Percentiles rank a stretch among this genome's conserved stretches.
These are phyloP conservation scores for Aspergillus flavus DNA, from an alignment of 2,329 filamentous ascomycete genomes.

Conservation along the genomic window DNA sequence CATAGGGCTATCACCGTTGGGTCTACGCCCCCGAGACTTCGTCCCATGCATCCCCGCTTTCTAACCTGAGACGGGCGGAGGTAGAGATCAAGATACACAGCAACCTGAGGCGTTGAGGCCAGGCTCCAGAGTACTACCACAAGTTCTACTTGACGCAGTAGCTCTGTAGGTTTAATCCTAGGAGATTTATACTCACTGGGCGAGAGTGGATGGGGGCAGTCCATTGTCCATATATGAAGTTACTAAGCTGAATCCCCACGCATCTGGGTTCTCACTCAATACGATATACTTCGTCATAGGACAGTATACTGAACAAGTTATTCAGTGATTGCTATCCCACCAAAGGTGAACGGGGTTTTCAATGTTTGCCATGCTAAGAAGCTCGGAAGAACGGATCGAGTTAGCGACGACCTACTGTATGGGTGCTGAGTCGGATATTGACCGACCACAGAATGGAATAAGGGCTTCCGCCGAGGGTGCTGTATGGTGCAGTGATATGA, in stretches of 20 bases:
- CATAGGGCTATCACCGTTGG: conserved; percentile 3
- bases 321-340: neutral
- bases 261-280: neutral
- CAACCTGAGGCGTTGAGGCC: neutral
- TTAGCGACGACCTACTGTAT: neutral
- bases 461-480: neutral
- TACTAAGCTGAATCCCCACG: no score
- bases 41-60: conserved; percentile 8
- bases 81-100: neutral
- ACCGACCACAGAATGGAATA: neutral
- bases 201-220: neutral
- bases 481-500: conserved; percentile 4
- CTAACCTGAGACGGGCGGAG: conserved; percentile 8
- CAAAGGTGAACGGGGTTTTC: neutral
- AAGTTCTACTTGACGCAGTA: neutral
- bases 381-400: neutral
- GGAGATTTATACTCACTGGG: neutral
- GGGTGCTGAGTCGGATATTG: neutral
- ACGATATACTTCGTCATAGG: neutral
- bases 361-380: neutral
- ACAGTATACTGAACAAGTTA: no score
- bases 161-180: neutral
- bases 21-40: neutral
- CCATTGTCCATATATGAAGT: neutral
- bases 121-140: neutral